These are phyloP conservation scores for Epichloe sibirici DNA, from an alignment of 2,329 filamentous ascomycete genomes.

Conservation along the genomic window DNA sequence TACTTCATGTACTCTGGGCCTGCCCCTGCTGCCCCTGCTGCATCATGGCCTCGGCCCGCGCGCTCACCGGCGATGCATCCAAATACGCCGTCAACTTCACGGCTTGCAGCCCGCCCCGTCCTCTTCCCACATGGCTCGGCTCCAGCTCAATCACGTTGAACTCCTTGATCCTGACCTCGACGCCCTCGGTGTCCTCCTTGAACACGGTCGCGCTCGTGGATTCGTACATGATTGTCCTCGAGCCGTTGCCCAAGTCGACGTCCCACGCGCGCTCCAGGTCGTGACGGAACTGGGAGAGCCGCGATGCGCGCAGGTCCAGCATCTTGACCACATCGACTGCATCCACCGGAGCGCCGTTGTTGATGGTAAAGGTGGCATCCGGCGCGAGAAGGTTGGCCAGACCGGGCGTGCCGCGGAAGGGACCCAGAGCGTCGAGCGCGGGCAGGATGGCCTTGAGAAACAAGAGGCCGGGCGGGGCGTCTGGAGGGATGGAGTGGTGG, in stretches of 20 bases:
- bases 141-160: constrained; percentile 2
- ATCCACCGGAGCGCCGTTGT: constrained; percentile 3
- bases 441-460: constrained; percentile 8
- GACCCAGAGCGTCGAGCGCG: constrained; percentile 8
- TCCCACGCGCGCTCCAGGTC: background rate
- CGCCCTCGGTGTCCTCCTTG: background rate
- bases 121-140: background rate
- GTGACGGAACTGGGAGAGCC: background rate
- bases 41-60: background rate
- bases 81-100: background rate
- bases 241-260: background rate
- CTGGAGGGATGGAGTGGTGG: background rate
- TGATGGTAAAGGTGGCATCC: constrained; percentile 7
- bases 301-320: background rate
- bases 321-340: constrained; percentile 6
- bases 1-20: constrained; percentile 2
- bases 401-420: constrained; percentile 2
- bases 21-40: background rate
- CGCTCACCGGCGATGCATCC: background rate
- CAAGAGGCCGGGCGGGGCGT: constrained; percentile 7
- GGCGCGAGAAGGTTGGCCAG: constrained; percentile 4
- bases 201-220: constrained; percentile 1
- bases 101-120: background rate
- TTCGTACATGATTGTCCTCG: constrained; percentile 2
- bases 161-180: constrained; percentile 3